A percentile compares a stretch with the other conserved stretches of the same genome.
phyloP scores from a whole-genome alignment of 139 green algal genomes.

The Chlorella sp. region DNA sequence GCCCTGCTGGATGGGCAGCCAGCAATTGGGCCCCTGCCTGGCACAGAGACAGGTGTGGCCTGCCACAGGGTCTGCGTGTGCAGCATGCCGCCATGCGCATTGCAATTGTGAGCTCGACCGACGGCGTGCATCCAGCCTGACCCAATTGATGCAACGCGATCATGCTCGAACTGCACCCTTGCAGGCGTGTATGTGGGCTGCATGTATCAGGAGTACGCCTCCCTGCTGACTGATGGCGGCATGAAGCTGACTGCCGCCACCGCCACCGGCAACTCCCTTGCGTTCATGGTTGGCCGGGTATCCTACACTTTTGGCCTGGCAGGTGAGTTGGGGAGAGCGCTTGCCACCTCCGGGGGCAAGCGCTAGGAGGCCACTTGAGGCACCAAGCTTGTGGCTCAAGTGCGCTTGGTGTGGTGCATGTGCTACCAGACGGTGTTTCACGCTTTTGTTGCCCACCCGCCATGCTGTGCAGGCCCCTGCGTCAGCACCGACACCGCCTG shows the following conservation, averaged over 20 bases:
- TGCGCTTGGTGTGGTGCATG: too few species aligned
- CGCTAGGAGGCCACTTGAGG: too few species aligned
- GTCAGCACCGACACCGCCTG: constrained; percentile 64
- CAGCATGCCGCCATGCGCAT: too few species aligned
- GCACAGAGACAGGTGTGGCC: neutral
- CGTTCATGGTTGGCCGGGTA: constrained; percentile 57
- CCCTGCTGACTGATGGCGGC: neutral
- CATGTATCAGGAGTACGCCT: constrained; percentile 64
- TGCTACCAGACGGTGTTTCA: neutral
- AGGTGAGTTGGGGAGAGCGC: constrained; percentile 19
- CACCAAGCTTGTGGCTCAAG: too few species aligned
- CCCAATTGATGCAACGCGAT: too few species aligned
- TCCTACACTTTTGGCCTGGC: constrained; percentile 64
- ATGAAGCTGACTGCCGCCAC: constrained; percentile 27
- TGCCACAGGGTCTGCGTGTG: too few species aligned
- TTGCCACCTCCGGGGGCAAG: too few species aligned
- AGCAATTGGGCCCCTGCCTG: neutral
- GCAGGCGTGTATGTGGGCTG: constrained; percentile 58
- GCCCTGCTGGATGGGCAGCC: constrained; percentile 10
- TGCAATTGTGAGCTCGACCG: too few species aligned
- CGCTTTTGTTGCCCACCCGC: too few species aligned
- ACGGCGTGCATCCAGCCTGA: too few species aligned
- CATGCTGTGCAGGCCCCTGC: constrained; percentile 35
- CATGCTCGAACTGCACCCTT: too few species aligned
- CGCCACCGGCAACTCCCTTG: constrained; percentile 42